These are phyloP conservation scores for Blastomyces gilchristii DNA, from an alignment of 2,329 filamentous ascomycete genomes.

Conservation along the genomic window DNA sequence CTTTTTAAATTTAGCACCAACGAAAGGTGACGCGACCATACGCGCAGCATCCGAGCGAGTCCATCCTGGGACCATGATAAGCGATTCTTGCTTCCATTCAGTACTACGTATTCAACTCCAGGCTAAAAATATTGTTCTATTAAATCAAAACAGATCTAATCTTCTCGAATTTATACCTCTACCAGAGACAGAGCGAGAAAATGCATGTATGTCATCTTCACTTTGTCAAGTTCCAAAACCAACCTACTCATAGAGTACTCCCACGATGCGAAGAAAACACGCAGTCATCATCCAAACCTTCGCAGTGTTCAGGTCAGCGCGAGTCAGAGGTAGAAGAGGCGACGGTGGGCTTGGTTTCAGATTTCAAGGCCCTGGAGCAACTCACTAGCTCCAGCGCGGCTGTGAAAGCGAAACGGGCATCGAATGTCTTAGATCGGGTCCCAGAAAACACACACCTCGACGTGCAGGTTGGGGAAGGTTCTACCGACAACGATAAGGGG, in stretches of 20 bases:
- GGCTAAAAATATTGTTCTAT: too few species aligned
- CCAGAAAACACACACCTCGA: background rate
- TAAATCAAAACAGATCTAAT: too few species aligned
- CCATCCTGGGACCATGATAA: background rate
- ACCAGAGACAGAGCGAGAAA: too few species aligned
- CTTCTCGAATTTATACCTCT: too few species aligned
- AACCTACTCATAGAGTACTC: too few species aligned
- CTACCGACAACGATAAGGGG: background rate
- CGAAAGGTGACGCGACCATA: background rate
- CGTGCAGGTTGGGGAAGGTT: background rate
- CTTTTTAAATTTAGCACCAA: background rate
- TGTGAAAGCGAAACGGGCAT: background rate
- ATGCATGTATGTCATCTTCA: too few species aligned
- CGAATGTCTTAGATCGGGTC: background rate
- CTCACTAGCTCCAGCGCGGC: background rate
- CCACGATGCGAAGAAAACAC: too few species aligned
- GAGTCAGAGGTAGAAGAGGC: too few species aligned
- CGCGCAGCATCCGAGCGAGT: background rate
- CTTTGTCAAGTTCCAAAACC: too few species aligned
- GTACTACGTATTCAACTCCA: too few species aligned
- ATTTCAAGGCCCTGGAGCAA: background rate
- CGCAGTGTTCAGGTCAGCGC: too few species aligned
- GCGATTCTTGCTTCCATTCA: background rate
- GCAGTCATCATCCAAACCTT: too few species aligned
- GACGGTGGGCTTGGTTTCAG: background rate